Base-by-base conservation (phyloP, 208 protist species). In the Leptomonas seymouri region DNA sequence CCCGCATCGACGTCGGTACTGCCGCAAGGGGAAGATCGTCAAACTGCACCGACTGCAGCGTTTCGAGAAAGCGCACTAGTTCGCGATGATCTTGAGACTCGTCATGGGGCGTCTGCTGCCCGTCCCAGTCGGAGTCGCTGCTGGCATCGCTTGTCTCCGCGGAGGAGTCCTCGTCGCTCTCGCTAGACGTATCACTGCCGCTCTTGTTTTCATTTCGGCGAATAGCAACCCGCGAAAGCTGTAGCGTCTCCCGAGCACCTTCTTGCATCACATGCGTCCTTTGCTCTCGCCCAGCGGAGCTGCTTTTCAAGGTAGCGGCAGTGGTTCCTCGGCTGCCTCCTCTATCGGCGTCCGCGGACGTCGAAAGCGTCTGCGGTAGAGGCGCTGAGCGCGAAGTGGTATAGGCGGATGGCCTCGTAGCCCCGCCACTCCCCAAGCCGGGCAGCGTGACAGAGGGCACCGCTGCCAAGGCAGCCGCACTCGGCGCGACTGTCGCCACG, bases 41-140 rank as follows among this genome's bases (percentile, higher is more conserved):
- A 21, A 77, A 76, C 48, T 73, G 67, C 34, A 80, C 74, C 0
- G 69, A 69, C 53, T 85, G 77, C 54, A 89, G 57, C n/a, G 65
- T 55, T 42, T 85, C 74, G n/a, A 91, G 48, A 44, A 89, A 86
- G 30, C 46, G 48, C 6, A 87, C 82, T 23, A 89, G 74, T 41
- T 85, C 78, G 23, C 60, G 62, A 67, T 85, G 75, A 27, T 67
- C 63, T 23, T 49, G 45, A 3, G 57, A 16, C 49, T 67, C 70
- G 44, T n/a, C n/a, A 31, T 62, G n/a, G 3, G 51, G 53, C 45
- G 36, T 16, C 46, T 71, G 55, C 59, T 34, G 57, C 11, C 51
- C 61, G 63, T 58, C 53, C 44, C 34, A 67, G 56, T 74, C 65
- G 28, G 62, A 62, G 21, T 72, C 64, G 12, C 60, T 44, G 5